Evolutionary conservation across 73 alveolate species (phyloP), one percentile per base, ranked within the genome.

Genomic region (Paramecium tetraurelia): DNA sequence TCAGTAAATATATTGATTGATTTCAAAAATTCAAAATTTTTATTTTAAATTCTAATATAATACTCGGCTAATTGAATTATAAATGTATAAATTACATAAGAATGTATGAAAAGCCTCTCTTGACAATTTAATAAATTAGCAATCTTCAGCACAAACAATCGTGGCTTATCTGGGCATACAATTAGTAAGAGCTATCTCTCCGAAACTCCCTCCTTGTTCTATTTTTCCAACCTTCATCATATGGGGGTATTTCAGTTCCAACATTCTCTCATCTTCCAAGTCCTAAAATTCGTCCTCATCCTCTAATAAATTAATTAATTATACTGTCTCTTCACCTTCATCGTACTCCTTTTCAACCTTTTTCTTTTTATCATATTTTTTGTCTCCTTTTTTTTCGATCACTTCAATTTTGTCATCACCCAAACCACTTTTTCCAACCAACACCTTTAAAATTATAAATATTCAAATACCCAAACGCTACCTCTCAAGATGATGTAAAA

Each of bases 81-180:
- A 18, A 53, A 53, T 4, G 2, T 53, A 20, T 53, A 18, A 0
- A 16, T 53, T 80, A 80, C 90, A 80, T 48, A 80, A 80, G 24
- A 80, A 80, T 80, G 35, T 80, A 35, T 80, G 48, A 48, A 80
- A 80, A 10, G 90, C 90, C 16, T 80, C 90, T 80, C 90, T 80
- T 9, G 90, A 80, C 22, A 80, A 43, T 80, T 46, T 80, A 10
- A 80, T 80, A 27, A 80, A 46, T 44, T 80, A 48, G 21, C 63
- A 31, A 44, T 80, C 50, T 80, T 80, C 90, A 24, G 46, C 57
- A 46, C 90, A 80, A 2, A 80, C 90, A 8, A 80, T 80, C 16
- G 90, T 80, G 1, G 90, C 90, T 63, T 80, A 80, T 43, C 90
- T 21, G 3, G 90, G 90, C n/a, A 80, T 5, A 24, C 35, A 40